phyloP scores from a whole-genome alignment of 345 rosid genomes.

The Durio zibethinus region DNA sequence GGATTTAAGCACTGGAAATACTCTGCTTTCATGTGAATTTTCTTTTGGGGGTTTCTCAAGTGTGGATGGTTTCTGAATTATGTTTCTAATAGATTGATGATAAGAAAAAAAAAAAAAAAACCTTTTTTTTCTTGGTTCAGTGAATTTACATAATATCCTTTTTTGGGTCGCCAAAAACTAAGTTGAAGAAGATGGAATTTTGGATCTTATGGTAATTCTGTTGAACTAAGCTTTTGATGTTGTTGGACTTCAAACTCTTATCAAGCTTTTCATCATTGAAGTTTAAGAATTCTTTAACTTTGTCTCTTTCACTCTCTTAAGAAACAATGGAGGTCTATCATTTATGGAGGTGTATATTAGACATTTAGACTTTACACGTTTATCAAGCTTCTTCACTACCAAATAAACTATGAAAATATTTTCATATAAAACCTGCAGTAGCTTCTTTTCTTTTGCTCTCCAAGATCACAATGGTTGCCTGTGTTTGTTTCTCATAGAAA shows the following conservation, averaged over 20 bases:
- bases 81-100: background rate
- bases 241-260: background rate
- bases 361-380: background rate
- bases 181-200: background rate
- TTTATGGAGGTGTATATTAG: no score
- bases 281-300: background rate
- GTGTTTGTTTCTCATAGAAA: background rate
- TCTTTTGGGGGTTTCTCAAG: background rate
- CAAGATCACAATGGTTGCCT: background rate
- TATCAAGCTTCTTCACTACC: background rate
- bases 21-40: background rate
- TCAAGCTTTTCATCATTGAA: background rate
- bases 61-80: background rate
- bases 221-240: background rate
- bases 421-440: background rate
- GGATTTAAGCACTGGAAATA: background rate
- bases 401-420: background rate
- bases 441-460: background rate
- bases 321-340: conserved; percentile 5
- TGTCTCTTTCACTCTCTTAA: background rate
- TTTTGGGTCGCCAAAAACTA: background rate
- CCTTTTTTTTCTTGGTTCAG: background rate
- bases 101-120: background rate
- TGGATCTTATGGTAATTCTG: conserved; percentile 5
- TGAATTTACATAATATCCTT: background rate